Evolutionary conservation across 495 filamentous ascomycete species (phyloP).

Genomic region (Pseudevernia furfuracea): DNA sequence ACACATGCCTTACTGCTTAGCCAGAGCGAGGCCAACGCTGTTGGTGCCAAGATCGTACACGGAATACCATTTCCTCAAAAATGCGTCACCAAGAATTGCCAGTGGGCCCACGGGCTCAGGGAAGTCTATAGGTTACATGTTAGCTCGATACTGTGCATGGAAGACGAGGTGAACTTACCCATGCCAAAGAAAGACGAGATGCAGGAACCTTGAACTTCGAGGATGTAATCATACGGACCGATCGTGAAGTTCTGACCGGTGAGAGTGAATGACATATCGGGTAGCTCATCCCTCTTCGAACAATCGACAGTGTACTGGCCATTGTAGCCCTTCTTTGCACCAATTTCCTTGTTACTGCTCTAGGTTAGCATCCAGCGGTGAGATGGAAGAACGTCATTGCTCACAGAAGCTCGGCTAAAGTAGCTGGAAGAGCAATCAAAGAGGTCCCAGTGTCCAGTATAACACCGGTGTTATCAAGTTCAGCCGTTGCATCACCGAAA

Average conservation of each 20-base stretch:
- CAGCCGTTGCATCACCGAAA: slow-evolving; percentile 74
- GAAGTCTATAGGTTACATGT: slow-evolving; percentile 53
- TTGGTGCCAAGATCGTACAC: slow-evolving; percentile 86
- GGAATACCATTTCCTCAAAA: slow-evolving; percentile 95
- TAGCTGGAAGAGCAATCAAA: slow-evolving; percentile 86
- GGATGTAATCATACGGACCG: slow-evolving; percentile 81
- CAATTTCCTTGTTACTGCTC: slow-evolving; percentile 81
- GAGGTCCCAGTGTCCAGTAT: slow-evolving; percentile 99
- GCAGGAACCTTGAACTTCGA: slow-evolving; percentile 91
- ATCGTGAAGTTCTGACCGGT: slow-evolving; percentile 88
- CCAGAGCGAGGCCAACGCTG: slow-evolving; percentile 78
- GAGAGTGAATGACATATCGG: slow-evolving; percentile 83
- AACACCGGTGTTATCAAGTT: slow-evolving; percentile 86
- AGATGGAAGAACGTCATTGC: slow-evolving; percentile 21
- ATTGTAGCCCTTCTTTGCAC: slow-evolving; percentile 91
- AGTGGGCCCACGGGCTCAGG: slow-evolving; percentile 84
- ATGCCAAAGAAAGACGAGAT: slow-evolving; percentile 97
- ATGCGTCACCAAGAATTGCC: slow-evolving; percentile 93
- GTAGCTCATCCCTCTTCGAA: slow-evolving; percentile 67
- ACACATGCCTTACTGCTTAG: slow-evolving; percentile 41
- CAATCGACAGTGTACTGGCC: slow-evolving; percentile 96
- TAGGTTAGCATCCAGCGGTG: slow-evolving; percentile 26
- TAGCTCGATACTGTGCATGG: neutral
- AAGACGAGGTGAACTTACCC: slow-evolving; percentile 73
- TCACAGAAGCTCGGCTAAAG: slow-evolving; percentile 86